Evolutionary conservation across 2,329 filamentous ascomycete genomes (phyloP), one percentile per base, ranked within the genome.

Genomic region (Colletotrichum sp.): DNA sequence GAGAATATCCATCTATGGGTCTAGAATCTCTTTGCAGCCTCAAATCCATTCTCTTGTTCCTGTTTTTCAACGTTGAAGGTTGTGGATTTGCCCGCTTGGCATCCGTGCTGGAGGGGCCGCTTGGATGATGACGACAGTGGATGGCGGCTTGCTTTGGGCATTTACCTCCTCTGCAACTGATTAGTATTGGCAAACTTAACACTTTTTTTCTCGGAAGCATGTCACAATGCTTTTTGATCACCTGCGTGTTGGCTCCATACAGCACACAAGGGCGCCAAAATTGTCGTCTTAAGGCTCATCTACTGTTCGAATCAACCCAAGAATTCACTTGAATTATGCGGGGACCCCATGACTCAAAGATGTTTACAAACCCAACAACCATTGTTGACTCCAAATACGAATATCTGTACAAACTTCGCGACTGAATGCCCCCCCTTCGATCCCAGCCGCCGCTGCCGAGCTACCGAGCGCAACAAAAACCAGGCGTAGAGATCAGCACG

Each of bases 311-410:
- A 39, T 5, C 36, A 39, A 39, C 8, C 8, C 16, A 3, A 9
- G 8, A 39, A 9, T n/a, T 0, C 18, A n/a, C 39, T 44, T 5
- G 6, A 44, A 12, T 44, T n/a, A n/a, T 3, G 39, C 39, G 12
- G 39, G 4, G 12, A n/a, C 8, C n/a, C 9, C 39, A 5, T 12
- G 18, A 39, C 9, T 8, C 16, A 9, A 1, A 18, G 16, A 9
- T 39, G 36, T 18, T 39, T 18, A 39, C 36, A 39, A 18, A n/a
- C 9, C 1, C 0, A n/a, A 44, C 3, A 2, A 3, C 39, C 0
- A 44, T 44, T 44, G 39, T 44, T 44, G 6, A 44, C 3, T n/a
- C 1, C 39, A n/a, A n/a, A 44, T 3, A 44, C 6, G 16, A 44
- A 18, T 12, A 44, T 44, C 39, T 44, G 18, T 44, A n/a, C 18